A percentile compares a stretch with the other conserved stretches of the same genome.
Evolutionary conservation across 768 basidiomycete genomes (phyloP).

Genomic region (Steccherinum ochraceum): DNA sequence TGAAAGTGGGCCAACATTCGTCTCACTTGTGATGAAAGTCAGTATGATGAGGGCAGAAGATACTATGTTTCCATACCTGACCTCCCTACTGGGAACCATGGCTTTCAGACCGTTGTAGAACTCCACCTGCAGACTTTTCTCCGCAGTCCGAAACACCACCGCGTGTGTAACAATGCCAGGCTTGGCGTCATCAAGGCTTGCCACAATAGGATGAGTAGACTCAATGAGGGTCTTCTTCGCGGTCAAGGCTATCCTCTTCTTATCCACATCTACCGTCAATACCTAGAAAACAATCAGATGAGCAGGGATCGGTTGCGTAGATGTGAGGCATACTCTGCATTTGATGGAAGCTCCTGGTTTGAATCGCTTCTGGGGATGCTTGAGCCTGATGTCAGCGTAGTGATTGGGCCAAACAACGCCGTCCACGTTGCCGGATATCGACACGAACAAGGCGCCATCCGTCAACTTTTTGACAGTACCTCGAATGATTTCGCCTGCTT

Average conservation of each 20-base stretch:
- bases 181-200: slow-evolving; percentile 58
- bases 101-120: slow-evolving; percentile 89
- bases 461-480: slow-evolving; percentile 84
- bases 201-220: slow-evolving; percentile 65
- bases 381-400: slow-evolving; percentile 91
- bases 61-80: slow-evolving; percentile 48
- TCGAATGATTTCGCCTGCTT: slow-evolving; percentile 82
- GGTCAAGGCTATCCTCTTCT: slow-evolving; percentile 79
- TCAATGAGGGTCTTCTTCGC: slow-evolving; percentile 88
- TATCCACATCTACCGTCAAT: slow-evolving; percentile 73
- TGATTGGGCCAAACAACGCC: slow-evolving; percentile 93
- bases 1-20: slow-evolving; percentile 43
- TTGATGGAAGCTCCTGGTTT: slow-evolving; percentile 77
- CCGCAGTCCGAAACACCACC: slow-evolving; percentile 76
- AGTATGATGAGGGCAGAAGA: background rate
- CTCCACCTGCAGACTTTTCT: slow-evolving; percentile 78
- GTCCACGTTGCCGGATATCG: slow-evolving; percentile 81
- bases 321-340: slow-evolving; percentile 57
- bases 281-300: slow-evolving; percentile 41
- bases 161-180: slow-evolving; percentile 72
- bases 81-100: slow-evolving; percentile 72
- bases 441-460: slow-evolving; percentile 76
- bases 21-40: slow-evolving; percentile 47
- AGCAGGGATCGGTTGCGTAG: background rate
- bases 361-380: slow-evolving; percentile 89